Base-by-base conservation (phyloP, 345 rosid species). In the Abelmoschus esculentus region DNA sequence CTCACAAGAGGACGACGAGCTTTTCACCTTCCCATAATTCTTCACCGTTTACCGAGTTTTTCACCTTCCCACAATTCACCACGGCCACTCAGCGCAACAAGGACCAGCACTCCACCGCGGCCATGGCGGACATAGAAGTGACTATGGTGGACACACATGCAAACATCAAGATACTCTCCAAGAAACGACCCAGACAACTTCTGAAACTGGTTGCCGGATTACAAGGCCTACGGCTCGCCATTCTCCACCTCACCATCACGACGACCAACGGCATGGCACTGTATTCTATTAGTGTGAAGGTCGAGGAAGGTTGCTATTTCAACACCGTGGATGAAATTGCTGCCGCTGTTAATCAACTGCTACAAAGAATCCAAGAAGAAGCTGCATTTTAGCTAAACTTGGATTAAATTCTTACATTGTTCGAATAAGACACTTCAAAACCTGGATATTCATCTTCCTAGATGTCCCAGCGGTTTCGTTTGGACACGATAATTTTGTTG, bases 111-210 rank as follows among this genome's bases (percentile, higher is more conserved):
- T 36, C 44, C 44, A 2, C 44, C 2, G 44, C 9, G 31, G 66
- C 29, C 17, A 76, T 18, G 70, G 66, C 86, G 15, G 85, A 74
- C 77, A 85, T 92, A 70, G 96, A 92, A 74, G 98, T 92, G 77
- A 87, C 77, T 3, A 85, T 92, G 96, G 88, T 83, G 71, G 98
- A 92, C 82, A 88, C 86, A 72, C 92, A 92, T 74, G 98, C 96
- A 34, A 86, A 83, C 73, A 54, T 92, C 22, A 92, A 87, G 83
- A 90, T 92, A 70, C 81, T 81, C 26, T 66, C 86, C 1, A 81
- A 82, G 81, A 90, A 79, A 81, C 81, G 68, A 55, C 92, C 96
- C 2, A 80, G 79, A 70, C 96, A 92, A 83, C 92, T 90, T 68
- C 65, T 88, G 73, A 86, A 79, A 66, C 67, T 90, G 71, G 83